A percentile compares a stretch with the other conserved stretches of the same genome.
Evolutionary conservation across 176 grass and related monocot species (phyloP).

Genomic region (Aegilops tauschii): DNA sequence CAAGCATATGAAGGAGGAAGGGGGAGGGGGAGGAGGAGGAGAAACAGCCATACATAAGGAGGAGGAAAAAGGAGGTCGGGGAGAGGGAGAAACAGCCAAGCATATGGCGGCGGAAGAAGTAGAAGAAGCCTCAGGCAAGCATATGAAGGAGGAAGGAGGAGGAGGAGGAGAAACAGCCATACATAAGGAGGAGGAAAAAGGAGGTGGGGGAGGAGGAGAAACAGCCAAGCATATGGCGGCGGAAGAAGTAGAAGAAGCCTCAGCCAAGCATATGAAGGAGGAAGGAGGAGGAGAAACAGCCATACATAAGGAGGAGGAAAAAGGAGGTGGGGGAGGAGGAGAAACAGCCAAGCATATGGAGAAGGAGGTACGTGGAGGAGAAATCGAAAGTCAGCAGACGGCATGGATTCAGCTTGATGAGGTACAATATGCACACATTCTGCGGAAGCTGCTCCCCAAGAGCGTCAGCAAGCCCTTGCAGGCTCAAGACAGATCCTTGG

Average conservation of each 20-base stretch:
- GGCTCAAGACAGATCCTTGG: not conserved
- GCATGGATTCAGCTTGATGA: not conserved
- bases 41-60: not conserved
- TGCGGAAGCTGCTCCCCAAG: not conserved
- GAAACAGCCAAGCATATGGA: not conserved
- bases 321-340: not conserved
- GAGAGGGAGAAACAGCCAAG: not conserved
- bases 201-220: not conserved
- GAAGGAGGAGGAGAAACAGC: not conserved
- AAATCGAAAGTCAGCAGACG: not conserved
- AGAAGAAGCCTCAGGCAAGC: not conserved
- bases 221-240: not conserved
- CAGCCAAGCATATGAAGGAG: not conserved
- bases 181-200: not conserved
- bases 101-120: not conserved
- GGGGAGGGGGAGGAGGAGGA: no score
- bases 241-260: not conserved
- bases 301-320: not conserved
- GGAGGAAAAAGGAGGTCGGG: not conserved
- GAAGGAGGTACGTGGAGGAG: not conserved
- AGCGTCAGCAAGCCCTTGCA: not conserved
- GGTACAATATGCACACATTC: not conserved
- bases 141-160: not conserved
- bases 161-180: not conserved
- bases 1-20: not conserved